phyloP scores from a whole-genome alignment of 106 monocot species.

The Platanthera zijinensis region DNA sequence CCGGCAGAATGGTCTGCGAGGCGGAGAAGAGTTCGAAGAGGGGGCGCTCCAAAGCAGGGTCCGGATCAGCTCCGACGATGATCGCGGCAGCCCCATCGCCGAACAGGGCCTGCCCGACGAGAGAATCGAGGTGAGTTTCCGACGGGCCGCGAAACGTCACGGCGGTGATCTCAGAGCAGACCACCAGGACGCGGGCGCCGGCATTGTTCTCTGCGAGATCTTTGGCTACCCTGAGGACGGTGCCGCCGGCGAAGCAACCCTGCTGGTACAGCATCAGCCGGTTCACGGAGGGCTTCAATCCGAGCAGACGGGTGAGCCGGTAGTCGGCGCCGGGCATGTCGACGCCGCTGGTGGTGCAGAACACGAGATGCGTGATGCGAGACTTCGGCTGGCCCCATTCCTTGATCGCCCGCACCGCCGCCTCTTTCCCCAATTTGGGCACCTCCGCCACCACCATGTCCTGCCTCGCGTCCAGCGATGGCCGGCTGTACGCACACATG shows the following conservation, averaged over 20 bases:
- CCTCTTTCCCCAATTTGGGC: slow-evolving; percentile 13
- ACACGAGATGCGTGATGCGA: slow-evolving; percentile 14
- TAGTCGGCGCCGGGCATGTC: slow-evolving; percentile 24
- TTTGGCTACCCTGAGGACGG: slow-evolving; percentile 16
- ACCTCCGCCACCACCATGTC: slow-evolving; percentile 15
- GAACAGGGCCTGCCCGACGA: slow-evolving; percentile 16
- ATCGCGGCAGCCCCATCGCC: slow-evolving; percentile 12
- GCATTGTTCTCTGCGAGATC: slow-evolving; percentile 18
- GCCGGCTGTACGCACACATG: slow-evolving; percentile 13
- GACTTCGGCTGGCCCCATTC: slow-evolving; percentile 18
- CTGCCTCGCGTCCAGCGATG: slow-evolving; percentile 14
- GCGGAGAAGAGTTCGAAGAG: slow-evolving; percentile 12
- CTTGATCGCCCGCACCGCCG: slow-evolving; percentile 8
- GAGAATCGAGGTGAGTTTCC: slow-evolving; percentile 10
- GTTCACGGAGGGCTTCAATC: slow-evolving; percentile 12
- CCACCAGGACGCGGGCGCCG: slow-evolving; percentile 20
- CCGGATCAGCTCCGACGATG: slow-evolving; percentile 6
- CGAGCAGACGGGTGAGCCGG: slow-evolving; percentile 16
- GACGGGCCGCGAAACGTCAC: slow-evolving; percentile 22
- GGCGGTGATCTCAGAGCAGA: slow-evolving; percentile 16
- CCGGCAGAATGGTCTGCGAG: slow-evolving; percentile 8
- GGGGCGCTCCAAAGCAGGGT: neutral
- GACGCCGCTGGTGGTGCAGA: slow-evolving; percentile 20
- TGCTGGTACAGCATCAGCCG: slow-evolving; percentile 21
- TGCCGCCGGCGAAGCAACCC: slow-evolving; percentile 21